Conservation (phyloP, 2,329 filamentous ascomycete species). For the Colletotrichum musicola region DNA sequence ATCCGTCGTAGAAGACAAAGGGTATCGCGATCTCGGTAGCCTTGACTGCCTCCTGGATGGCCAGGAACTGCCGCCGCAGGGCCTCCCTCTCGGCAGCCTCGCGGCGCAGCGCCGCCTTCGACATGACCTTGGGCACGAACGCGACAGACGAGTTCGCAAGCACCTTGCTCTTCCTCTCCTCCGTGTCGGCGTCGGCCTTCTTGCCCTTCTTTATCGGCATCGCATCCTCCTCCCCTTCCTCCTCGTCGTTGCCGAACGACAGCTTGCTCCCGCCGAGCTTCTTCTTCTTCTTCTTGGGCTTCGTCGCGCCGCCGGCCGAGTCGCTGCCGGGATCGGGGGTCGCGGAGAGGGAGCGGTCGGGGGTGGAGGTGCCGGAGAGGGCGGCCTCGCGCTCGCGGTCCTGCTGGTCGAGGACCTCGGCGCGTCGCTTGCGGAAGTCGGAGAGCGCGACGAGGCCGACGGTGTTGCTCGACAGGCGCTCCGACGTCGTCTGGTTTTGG, state of each 20-base stretch:
- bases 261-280: conserved; percentile 60
- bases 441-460: conserved; percentile 92
- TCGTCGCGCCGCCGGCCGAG: conserved; percentile 44
- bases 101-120: conserved; percentile 80
- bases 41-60: conserved; percentile 87
- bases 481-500: conserved; percentile 81
- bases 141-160: conserved; percentile 72
- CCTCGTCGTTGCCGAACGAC: conserved; percentile 74
- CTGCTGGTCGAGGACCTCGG: conserved; percentile 92
- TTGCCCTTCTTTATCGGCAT: conserved; percentile 28
- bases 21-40: conserved; percentile 90
- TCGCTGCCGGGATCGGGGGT: conserved; percentile 60
- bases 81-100: conserved; percentile 85
- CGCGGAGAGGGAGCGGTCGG: conserved; percentile 61
- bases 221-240: conserved; percentile 55
- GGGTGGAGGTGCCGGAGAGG: conserved; percentile 59
- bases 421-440: conserved; percentile 95
- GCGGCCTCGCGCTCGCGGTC: conserved; percentile 81
- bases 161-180: conserved; percentile 61
- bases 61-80: conserved; percentile 84
- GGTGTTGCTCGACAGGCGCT: conserved; percentile 86
- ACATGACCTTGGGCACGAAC: conserved; percentile 75
- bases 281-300: conserved; percentile 61
- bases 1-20: conserved; percentile 97
- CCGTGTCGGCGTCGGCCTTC: conserved; percentile 41